Evolutionary conservation across 2,329 filamentous ascomycete genomes (phyloP).

Genomic region (Exophiala sp.): DNA sequence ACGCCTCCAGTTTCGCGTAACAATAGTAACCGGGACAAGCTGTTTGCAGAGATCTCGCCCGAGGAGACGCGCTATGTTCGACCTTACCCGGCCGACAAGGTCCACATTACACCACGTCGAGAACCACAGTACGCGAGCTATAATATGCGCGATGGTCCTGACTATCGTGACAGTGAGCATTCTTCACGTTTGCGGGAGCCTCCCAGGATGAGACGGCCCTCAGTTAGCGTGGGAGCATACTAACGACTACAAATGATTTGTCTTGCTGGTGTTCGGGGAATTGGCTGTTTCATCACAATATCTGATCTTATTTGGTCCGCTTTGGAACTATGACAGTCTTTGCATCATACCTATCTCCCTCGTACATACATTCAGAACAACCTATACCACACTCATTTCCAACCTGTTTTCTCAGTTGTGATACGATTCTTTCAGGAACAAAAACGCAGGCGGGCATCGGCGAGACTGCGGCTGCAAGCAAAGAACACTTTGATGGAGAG

Average conservation of each 20-base stretch:
- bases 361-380: slow-evolving; percentile 11
- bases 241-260: slow-evolving; percentile 1
- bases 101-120: slow-evolving; percentile 16
- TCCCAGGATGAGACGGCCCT: slow-evolving; percentile 18
- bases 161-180: slow-evolving; percentile 15
- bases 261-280: neutral
- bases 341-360: neutral
- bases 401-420: slow-evolving; percentile 5
- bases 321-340: neutral
- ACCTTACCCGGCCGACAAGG: slow-evolving; percentile 17
- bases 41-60: slow-evolving; percentile 18
- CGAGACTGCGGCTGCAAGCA: neutral
- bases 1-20: slow-evolving; percentile 18
- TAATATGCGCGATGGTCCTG: slow-evolving; percentile 4
- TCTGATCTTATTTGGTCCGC: neutral
- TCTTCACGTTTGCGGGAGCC: slow-evolving; percentile 15
- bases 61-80: slow-evolving; percentile 20
- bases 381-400: slow-evolving; percentile 1
- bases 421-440: neutral
- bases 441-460: neutral
- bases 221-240: slow-evolving; percentile 18
- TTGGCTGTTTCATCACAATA: slow-evolving; percentile 3
- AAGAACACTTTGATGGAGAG: neutral
- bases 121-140: slow-evolving; percentile 18
- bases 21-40: slow-evolving; percentile 23